These are phyloP conservation scores for Hyphochytrium catenoides DNA, from an alignment of 352 stramenopile genomes.

Conservation along the genomic window DNA sequence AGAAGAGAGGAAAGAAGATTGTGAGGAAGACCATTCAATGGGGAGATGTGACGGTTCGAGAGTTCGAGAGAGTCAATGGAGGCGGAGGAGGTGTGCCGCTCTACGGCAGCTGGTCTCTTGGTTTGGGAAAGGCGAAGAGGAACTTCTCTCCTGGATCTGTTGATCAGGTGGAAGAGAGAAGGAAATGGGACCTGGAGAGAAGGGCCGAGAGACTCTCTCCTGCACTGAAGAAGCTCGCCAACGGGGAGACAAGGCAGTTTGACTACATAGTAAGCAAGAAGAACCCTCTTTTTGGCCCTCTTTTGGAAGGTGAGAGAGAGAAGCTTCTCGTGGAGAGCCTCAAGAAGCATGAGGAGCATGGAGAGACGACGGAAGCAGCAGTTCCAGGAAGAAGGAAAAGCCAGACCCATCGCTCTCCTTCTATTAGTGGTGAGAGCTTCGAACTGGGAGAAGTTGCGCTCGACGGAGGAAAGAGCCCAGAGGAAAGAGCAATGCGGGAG, in stretches of 20 bases:
- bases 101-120: constrained; percentile 48
- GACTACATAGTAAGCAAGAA: constrained; percentile 37
- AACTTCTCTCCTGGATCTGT: constrained; percentile 43
- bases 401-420: too few species aligned
- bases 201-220: constrained; percentile 32
- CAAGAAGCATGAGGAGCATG: too few species aligned
- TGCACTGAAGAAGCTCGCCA: constrained; percentile 22
- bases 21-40: constrained; percentile 41
- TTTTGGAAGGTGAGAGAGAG: too few species aligned
- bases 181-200: constrained; percentile 20
- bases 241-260: constrained; percentile 46
- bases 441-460: too few species aligned
- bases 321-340: too few species aligned
- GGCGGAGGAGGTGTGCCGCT: constrained; percentile 41
- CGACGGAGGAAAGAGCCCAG: too few species aligned
- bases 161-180: constrained; percentile 26
- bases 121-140: constrained; percentile 24
- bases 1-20: constrained; percentile 34
- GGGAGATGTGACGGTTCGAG: constrained; percentile 30
- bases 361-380: too few species aligned
- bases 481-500: too few species aligned
- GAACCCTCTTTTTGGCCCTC: too few species aligned
- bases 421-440: too few species aligned
- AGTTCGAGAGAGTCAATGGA: constrained; percentile 49
- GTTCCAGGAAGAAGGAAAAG: too few species aligned